phyloP scores from a whole-genome alignment of 139 green algal genomes.

The Coelastrella sp. region DNA sequence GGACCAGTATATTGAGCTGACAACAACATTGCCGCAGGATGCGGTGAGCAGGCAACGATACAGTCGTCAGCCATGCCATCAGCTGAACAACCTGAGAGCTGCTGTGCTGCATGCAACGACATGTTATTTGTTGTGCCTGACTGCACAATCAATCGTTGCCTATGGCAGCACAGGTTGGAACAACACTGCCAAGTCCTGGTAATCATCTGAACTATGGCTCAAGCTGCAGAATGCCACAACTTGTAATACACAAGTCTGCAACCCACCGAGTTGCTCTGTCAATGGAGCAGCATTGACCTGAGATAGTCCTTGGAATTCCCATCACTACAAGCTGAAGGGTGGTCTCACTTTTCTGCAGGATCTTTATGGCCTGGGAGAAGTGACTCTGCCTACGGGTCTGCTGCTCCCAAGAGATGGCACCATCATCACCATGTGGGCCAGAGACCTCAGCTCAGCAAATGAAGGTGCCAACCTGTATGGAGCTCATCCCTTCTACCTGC shows the following conservation, averaged over 20 bases:
- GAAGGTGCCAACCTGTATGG: slow-evolving; percentile 71
- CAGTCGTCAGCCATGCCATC: neutral
- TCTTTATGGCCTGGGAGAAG: slow-evolving; percentile 69
- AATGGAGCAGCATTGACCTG: neutral
- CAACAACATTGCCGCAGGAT: slow-evolving; percentile 41
- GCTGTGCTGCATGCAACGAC: neutral
- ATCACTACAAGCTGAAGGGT: neutral
- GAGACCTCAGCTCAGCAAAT: slow-evolving; percentile 52
- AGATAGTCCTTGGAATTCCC: neutral
- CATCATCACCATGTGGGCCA: slow-evolving; percentile 57
- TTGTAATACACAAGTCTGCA: too few relatives aligned
- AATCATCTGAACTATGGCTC: too few relatives aligned
- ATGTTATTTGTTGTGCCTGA: too few relatives aligned
- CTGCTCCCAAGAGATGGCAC: slow-evolving; percentile 46
- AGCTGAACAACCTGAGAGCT: neutral
- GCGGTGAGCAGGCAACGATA: neutral
- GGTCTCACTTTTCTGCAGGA: neutral
- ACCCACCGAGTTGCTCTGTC: too few relatives aligned
- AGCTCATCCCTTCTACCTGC: slow-evolving; percentile 65
- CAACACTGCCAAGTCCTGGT: too few relatives aligned
- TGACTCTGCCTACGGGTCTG: slow-evolving; percentile 21
- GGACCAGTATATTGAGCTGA: slow-evolving; percentile 76
- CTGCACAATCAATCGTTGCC: too few relatives aligned
- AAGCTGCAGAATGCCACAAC: too few relatives aligned
- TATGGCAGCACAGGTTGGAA: too few relatives aligned